Evolutionary conservation across 208 protist genomes (phyloP).

Genomic region (Novymonas esmeraldas): DNA sequence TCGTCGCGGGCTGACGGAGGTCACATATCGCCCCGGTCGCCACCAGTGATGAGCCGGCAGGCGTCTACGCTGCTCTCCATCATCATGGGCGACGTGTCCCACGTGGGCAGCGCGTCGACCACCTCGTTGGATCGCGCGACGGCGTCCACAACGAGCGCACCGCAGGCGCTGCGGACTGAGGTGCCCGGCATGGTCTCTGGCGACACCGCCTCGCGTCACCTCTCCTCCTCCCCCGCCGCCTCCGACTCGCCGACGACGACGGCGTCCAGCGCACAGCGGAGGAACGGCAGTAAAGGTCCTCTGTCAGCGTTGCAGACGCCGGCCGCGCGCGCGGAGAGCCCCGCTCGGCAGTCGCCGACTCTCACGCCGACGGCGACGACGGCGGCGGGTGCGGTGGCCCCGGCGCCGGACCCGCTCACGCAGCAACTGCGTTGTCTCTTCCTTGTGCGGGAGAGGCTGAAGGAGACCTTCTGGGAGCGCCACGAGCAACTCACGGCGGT

Average conservation of each 20-base stretch:
- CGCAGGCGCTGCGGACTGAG: not conserved
- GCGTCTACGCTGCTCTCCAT: constrained; percentile 28
- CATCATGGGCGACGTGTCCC: constrained; percentile 12
- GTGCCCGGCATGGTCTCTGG: not conserved
- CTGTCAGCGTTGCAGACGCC: too few relatives aligned
- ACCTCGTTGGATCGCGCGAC: not conserved
- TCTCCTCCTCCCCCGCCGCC: not conserved
- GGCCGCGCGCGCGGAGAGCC: too few relatives aligned
- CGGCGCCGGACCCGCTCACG: constrained; percentile 19
- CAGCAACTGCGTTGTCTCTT: constrained; percentile 49
- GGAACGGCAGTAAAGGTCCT: too few relatives aligned
- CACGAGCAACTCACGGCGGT: constrained; percentile 36
- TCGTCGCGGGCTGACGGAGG: too few relatives aligned
- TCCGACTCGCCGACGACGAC: not conserved
- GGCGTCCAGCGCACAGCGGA: too few relatives aligned
- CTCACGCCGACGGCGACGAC: not conserved
- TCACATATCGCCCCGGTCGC: not conserved
- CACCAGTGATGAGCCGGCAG: constrained; percentile 1
- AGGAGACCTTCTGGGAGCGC: constrained; percentile 44
- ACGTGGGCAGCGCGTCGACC: not conserved
- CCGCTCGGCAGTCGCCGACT: not conserved
- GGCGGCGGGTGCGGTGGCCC: not conserved
- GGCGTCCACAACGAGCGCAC: too few relatives aligned
- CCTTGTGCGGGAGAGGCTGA: constrained; percentile 55
- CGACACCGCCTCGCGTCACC: too few relatives aligned